These are phyloP conservation scores for Phaffomyces antillensis DNA, from an alignment of 805 yeast species.

Conservation along the genomic window DNA sequence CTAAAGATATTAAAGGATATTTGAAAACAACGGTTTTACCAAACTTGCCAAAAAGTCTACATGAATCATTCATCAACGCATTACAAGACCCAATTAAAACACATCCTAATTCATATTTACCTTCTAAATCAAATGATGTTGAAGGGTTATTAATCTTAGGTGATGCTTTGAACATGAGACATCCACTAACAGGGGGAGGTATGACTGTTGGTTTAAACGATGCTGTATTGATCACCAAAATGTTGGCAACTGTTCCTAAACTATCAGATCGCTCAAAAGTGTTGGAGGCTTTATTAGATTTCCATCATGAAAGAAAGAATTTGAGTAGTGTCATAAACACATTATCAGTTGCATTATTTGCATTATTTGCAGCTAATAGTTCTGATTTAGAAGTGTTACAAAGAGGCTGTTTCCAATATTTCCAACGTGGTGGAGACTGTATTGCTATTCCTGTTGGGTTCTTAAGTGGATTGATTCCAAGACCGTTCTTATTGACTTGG, in stretches of 20 bases:
- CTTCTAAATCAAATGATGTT: conserved; percentile 64
- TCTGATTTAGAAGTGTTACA: conserved; percentile 62
- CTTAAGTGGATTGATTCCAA: conserved; percentile 73
- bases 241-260: conserved; percentile 47
- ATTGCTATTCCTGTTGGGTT: conserved; percentile 74
- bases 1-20: conserved; percentile 60
- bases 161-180: conserved; percentile 95
- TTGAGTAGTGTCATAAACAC: conserved; percentile 84
- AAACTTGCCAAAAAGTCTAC: conserved; percentile 53
- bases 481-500: conserved; percentile 65
- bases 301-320: conserved; percentile 72
- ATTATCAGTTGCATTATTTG: conserved; percentile 81
- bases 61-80: conserved; percentile 66
- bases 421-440: conserved; percentile 77
- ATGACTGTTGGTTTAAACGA: conserved; percentile 97
- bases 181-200: conserved; percentile 98
- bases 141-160: conserved; percentile 82
- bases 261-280: conserved; percentile 54
- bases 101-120: conserved; percentile 91
- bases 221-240: conserved; percentile 57
- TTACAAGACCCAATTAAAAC: conserved; percentile 56
- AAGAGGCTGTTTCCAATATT: conserved; percentile 83
- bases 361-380: conserved; percentile 83
- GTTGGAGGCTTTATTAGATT: conserved; percentile 48
- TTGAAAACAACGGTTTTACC: conserved; percentile 56